Base-by-base conservation (phyloP, 768 basidiomycete species). In the Termitomyces eurrhizus region DNA sequence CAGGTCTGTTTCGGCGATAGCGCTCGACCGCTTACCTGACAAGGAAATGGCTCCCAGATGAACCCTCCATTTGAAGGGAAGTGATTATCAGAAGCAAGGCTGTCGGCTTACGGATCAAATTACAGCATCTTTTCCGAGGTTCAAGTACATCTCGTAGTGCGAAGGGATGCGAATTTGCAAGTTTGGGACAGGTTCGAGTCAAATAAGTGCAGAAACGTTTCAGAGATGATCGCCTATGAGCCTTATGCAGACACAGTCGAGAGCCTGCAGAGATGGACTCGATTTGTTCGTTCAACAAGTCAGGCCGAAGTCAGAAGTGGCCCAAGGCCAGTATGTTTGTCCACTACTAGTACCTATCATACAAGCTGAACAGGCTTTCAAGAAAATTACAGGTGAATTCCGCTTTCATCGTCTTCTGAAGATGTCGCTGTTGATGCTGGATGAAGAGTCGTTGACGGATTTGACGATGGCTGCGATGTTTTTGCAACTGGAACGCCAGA, bases 311-410 rank as follows among this genome's bases (percentile, higher is more conserved):
- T 51, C 26, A 33, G 11, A 35, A 42, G 39, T 29, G 44, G 33
- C 33, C 7, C 35, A 18, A 35, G 21, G 45, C 14, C 45, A 57
- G 56, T 35, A 35, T 37, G 46, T 46, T 37, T 48, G 45, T 48
- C 45, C 26, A 48, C 56, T 48, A 57, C 45, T 36, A 37, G 35
- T 48, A 57, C 56, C 24, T 52, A 56, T 57, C 51, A 42, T 64
- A 62, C 51, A 59, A 44, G 33, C 36, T 6, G 21, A 46, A 35
- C 24, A 46, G 57, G 46, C 53, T 24, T 26, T 41, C 14, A n/a
- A 52, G 50, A 24, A 49, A 42, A 49, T 52, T 69, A 72, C 45
- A 72, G 63, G 62, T 69, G 65, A 46, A 72, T 61, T 18, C 67
- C 67, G 29, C 42, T 56, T 21, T 21, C 21, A 21, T 21, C 21